These are phyloP conservation scores for Penicilliopsis zonata DNA, from an alignment of 495 filamentous ascomycete species.

Conservation along the genomic window DNA sequence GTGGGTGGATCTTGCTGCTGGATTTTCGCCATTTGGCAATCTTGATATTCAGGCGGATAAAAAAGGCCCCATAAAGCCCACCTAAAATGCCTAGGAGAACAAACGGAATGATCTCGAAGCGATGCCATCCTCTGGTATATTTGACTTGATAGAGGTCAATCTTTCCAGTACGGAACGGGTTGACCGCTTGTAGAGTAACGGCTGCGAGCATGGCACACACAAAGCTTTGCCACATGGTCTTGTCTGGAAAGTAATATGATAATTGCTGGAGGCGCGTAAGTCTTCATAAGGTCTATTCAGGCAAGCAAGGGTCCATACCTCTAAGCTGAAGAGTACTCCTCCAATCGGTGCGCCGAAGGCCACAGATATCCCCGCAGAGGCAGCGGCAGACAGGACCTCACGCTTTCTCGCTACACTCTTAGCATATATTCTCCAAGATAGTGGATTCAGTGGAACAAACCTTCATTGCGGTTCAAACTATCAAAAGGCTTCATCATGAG, in stretches of 20 bases:
- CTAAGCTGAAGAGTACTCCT: slow-evolving; percentile 83
- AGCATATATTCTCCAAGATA: neutral
- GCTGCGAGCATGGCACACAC: slow-evolving; percentile 98
- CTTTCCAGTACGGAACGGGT: slow-evolving; percentile 93
- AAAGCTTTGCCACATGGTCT: slow-evolving; percentile 99
- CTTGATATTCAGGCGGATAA: slow-evolving; percentile 88
- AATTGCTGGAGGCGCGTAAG: slow-evolving; percentile 48
- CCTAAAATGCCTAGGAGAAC: slow-evolving; percentile 78
- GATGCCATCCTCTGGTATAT: slow-evolving; percentile 86
- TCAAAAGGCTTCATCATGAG: slow-evolving; percentile 86
- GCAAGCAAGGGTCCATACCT: slow-evolving; percentile 34
- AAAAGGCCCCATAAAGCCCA: slow-evolving; percentile 84
- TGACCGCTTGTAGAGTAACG: slow-evolving; percentile 80
- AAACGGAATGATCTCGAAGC: slow-evolving; percentile 87
- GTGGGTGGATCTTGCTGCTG: slow-evolving; percentile 42
- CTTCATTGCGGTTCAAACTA: slow-evolving; percentile 80
- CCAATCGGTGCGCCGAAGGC: slow-evolving; percentile 97
- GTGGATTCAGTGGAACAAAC: slow-evolving; percentile 26
- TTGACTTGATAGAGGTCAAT: slow-evolving; percentile 95
- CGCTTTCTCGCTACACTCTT: slow-evolving; percentile 68
- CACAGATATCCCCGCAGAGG: slow-evolving; percentile 90
- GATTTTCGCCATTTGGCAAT: slow-evolving; percentile 71
- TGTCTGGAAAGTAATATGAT: slow-evolving; percentile 97
- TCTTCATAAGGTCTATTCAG: slow-evolving; percentile 4
- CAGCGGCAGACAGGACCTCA: slow-evolving; percentile 89